Conservation (phyloP, 1,284 basidiomycete genomes). For the Leccinum ponderosum region DNA sequence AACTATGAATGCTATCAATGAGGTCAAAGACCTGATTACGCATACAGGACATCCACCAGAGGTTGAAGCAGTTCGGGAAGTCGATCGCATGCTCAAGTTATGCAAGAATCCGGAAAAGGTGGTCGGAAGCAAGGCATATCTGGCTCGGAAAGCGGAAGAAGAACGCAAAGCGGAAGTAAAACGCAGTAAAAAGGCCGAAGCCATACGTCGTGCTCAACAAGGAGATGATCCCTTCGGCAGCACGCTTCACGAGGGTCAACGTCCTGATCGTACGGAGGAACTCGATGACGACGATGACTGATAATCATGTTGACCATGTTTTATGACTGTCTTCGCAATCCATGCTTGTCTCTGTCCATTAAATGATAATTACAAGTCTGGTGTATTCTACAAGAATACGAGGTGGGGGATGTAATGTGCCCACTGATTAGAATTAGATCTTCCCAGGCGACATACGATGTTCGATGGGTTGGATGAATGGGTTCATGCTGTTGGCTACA, state of each 20-base stretch:
- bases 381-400: slow-evolving; percentile 4
- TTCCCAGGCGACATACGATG: slow-evolving; percentile 25
- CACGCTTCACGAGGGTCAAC: slow-evolving; percentile 40
- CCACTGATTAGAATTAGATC: slow-evolving; percentile 14
- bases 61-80: slow-evolving; percentile 81
- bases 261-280: slow-evolving; percentile 31
- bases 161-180: slow-evolving; percentile 67
- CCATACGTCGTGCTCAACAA: slow-evolving; percentile 49
- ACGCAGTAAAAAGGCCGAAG: slow-evolving; percentile 63
- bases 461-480: slow-evolving; percentile 21
- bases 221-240: slow-evolving; percentile 68
- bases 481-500: slow-evolving; percentile 56
- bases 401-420: slow-evolving; percentile 22
- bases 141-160: slow-evolving; percentile 63
- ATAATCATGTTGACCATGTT: neutral
- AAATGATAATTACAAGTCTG: neutral
- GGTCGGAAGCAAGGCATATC: slow-evolving; percentile 78
- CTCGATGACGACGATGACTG: slow-evolving; percentile 55
- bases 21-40: slow-evolving; percentile 59
- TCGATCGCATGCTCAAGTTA: slow-evolving; percentile 79
- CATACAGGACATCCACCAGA: slow-evolving; percentile 64
- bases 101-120: slow-evolving; percentile 96
- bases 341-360: neutral
- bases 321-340: neutral
- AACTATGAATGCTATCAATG: slow-evolving; percentile 45